Percentiles rank a stretch among this genome's conserved stretches.
These are phyloP conservation scores for Rossbeevera mucosa DNA, from an alignment of 768 basidiomycete genomes.

Conservation along the genomic window DNA sequence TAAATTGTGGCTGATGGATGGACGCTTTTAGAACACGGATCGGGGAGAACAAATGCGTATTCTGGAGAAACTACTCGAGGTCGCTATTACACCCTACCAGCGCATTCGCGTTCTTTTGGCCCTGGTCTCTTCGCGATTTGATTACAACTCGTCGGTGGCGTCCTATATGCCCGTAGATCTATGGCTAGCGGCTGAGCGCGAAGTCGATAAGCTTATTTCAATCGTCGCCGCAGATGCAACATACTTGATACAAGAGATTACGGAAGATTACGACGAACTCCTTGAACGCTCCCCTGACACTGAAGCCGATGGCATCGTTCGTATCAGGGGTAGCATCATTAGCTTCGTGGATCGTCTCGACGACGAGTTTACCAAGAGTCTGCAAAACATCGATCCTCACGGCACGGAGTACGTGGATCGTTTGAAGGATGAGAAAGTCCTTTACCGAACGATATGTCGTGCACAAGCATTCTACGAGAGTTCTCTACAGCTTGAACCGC, in stretches of 20 bases:
- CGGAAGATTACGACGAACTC: conserved; percentile 89
- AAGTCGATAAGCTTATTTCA: conserved; percentile 83
- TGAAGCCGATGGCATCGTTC: conserved; percentile 69
- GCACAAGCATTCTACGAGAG: conserved; percentile 90
- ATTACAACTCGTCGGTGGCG: conserved; percentile 86
- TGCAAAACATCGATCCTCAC: conserved; percentile 98
- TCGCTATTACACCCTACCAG: conserved; percentile 85
- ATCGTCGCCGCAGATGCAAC: conserved; percentile 65
- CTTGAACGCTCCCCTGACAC: conserved; percentile 73
- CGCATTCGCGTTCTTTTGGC: conserved; percentile 91
- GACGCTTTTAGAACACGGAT: conserved; percentile 77
- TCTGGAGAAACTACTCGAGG: conserved; percentile 79
- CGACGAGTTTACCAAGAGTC: conserved; percentile 95
- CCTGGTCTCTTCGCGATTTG: conserved; percentile 91
- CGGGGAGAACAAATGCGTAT: conserved; percentile 91
- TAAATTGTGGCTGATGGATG: conserved; percentile 10
- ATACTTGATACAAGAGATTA: conserved; percentile 83
- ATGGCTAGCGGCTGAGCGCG: conserved; percentile 82
- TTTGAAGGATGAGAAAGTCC: conserved; percentile 89
- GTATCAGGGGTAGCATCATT: conserved; percentile 92
- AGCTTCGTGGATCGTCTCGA: conserved; percentile 94
- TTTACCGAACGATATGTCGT: conserved; percentile 91
- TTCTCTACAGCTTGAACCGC: conserved; percentile 68
- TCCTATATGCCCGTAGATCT: conserved; percentile 90
- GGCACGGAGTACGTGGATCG: conserved; percentile 98